A percentile compares a stretch with the other conserved stretches of the same genome.
Evolutionary conservation across 495 filamentous ascomycete species (phyloP).

Genomic region (Xylaria acuta): DNA sequence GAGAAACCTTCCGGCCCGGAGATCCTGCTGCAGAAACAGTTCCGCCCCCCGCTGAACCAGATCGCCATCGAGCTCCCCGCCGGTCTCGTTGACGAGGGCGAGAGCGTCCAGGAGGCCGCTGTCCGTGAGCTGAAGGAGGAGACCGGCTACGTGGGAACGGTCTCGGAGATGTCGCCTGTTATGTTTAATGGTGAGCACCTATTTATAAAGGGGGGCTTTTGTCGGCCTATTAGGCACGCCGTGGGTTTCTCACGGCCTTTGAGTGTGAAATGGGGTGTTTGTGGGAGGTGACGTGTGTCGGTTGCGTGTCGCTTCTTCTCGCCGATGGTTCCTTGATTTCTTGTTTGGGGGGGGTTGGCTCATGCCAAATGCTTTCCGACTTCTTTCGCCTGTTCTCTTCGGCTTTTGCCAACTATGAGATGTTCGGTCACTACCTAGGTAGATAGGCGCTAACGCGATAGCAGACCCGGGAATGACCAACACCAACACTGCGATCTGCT

Average conservation of each 20-base stretch:
- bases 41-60: conserved; percentile 80
- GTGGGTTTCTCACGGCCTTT: background rate
- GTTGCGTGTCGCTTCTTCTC: background rate
- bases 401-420: background rate
- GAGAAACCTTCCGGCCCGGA: conserved; percentile 74
- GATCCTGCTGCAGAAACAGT: conserved; percentile 87
- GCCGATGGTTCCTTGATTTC: conserved; percentile 6
- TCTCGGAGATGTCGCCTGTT: conserved; percentile 69
- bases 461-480: conserved; percentile 80
- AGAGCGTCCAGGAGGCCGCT: conserved; percentile 79
- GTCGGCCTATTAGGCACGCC: background rate
- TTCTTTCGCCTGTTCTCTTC: background rate
- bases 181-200: conserved; percentile 79
- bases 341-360: background rate
- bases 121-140: conserved; percentile 93
- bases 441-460: background rate
- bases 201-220: background rate
- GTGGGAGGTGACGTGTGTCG: background rate
- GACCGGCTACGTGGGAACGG: conserved; percentile 84
- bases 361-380: background rate
- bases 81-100: conserved; percentile 81
- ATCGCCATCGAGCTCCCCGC: conserved; percentile 85
- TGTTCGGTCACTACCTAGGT: background rate
- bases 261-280: background rate
- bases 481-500: conserved; percentile 84